Base-by-base conservation (phyloP, 1,284 basidiomycete genomes). In the Fomitopsis schrenkii region DNA sequence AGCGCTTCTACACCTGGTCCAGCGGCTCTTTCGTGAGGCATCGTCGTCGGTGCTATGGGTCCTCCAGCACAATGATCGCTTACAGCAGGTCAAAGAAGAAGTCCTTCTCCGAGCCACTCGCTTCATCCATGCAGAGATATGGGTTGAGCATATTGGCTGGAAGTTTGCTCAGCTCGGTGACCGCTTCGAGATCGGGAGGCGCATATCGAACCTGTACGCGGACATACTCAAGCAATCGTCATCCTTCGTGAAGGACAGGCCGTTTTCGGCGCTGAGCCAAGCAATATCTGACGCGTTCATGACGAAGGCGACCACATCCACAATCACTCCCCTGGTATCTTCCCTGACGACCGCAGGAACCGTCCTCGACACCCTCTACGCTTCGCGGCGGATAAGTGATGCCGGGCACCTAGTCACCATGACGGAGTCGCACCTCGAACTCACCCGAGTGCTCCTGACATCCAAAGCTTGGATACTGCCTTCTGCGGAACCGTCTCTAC, bases 91-190 rank as follows among this genome's bases (percentile, higher is more conserved):
- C 54, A 95, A 95, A 73, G 88, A 91, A 64, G 88, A 91, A 62
- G 93, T 96, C 5, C 80, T 96, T 12, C 75, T 90, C 55, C 87
- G 93, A 36, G 90, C 90, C 0, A 79, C 86, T 9, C 80, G 80
- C 17, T 95, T 95, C 69, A 81, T 95, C 9, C 90, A 93, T 67
- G 86, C 88, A 26, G 90, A 93, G 71, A 86, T 96, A 35, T 96
- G 94, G 94, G 82, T 90, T 0, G 90, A 92, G 66, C 88, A 94
- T 70, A 75, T 87, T 55, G 83, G 85, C 6, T 95, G 94, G 94
- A 88, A 90, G 70, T 96, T 94, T 67, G 77, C 79, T 1, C 87
- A 87, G 62, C 75, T 94, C 9, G 85, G 87, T 7, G 90, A 95
- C 67, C 80, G 90, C 41, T 94, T 94, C 69, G 90, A 93, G 75